Base-by-base conservation (phyloP, 2,329 filamentous ascomycete species). In the Didymella segeticola region DNA sequence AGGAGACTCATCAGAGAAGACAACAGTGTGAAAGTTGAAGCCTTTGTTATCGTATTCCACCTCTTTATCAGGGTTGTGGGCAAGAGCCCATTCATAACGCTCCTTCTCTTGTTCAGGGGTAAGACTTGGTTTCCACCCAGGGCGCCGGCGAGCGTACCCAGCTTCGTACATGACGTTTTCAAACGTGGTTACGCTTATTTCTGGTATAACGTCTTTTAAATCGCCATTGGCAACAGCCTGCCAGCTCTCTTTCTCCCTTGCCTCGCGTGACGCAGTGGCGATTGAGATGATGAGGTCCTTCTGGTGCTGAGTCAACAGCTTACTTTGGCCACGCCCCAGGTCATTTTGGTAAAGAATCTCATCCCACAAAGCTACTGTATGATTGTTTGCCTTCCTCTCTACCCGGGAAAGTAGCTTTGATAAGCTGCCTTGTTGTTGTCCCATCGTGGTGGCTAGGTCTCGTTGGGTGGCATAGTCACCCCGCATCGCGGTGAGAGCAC, bases 91-190 rank as follows among this genome's bases (percentile, higher is more conserved):
- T 7, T 27, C 5, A 17, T 43, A 31, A 2, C 20, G 17, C 10
- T 43, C 14, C 3, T 23, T 1, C 14, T 43, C 41, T 43, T 43
- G 8, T 15, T 22, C 10, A 10, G 19, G 17, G 8, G 26, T 51
- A 9, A 23, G 17, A 2, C 3, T 17, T 9, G 20, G 51, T 19
- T 47, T 54, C 43, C 19, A 48, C 3, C 43, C 31, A 20, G 37
- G 51, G 5, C 27, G 27, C 2, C 19, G 3, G 2, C 38, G 17
- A 9, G n/a, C 20, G 23, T 48, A 54, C 1, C 51, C 14, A 48
- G 51, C 51, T 11, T 33, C 12, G 27, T 48, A 54, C 43, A 54
- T 48, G n/a, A 54, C 11, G 17, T 54, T 48, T 54, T 54, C 25
- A 47, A 48, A 48, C 5, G 38, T 54, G 20, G 31, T 42, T 12